phyloP scores from a whole-genome alignment of 495 filamentous ascomycete species.

The Penicillium ucsense region DNA sequence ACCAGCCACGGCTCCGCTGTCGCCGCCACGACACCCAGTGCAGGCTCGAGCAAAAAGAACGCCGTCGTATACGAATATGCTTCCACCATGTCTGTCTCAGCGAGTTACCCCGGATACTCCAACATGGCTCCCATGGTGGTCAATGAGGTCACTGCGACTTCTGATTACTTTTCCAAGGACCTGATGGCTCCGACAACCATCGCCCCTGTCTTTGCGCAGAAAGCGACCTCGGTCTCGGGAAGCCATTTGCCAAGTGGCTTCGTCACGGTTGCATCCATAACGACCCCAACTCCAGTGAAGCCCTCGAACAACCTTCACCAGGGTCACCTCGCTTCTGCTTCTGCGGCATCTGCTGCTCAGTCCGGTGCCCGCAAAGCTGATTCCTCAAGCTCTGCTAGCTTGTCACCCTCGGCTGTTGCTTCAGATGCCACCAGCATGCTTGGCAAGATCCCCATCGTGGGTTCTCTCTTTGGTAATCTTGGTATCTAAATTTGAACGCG shows the following conservation, averaged over 20 bases:
- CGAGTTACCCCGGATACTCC: not conserved
- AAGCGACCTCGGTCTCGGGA: not conserved
- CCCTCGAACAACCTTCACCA: conserved; percentile 1
- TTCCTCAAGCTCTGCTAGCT: conserved; percentile 7
- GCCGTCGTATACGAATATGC: not conserved
- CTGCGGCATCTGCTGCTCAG: not conserved
- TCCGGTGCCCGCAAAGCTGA: not conserved
- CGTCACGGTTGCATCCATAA: not conserved
- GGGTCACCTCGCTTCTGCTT: not conserved
- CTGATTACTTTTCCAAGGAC: not conserved
- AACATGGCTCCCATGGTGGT: not conserved
- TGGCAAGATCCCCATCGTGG: not conserved
- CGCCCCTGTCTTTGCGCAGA: not conserved
- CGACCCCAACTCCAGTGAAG: not conserved
- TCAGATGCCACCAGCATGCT: conserved; percentile 1
- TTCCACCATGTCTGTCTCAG: not conserved
- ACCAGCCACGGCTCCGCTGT: too few relatives aligned
- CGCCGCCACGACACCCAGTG: not conserved
- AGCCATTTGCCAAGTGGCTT: conserved; percentile 1
- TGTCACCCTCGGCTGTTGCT: not conserved
- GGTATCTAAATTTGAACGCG: not conserved
- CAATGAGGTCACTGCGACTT: not conserved
- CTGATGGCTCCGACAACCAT: not conserved
- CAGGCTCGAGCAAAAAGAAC: not conserved
- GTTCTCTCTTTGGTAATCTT: conserved; percentile 4